Evolutionary conservation across 164 flowering plant species (phyloP).

Genomic region (Kalanchoe fedtschenkoi): DNA sequence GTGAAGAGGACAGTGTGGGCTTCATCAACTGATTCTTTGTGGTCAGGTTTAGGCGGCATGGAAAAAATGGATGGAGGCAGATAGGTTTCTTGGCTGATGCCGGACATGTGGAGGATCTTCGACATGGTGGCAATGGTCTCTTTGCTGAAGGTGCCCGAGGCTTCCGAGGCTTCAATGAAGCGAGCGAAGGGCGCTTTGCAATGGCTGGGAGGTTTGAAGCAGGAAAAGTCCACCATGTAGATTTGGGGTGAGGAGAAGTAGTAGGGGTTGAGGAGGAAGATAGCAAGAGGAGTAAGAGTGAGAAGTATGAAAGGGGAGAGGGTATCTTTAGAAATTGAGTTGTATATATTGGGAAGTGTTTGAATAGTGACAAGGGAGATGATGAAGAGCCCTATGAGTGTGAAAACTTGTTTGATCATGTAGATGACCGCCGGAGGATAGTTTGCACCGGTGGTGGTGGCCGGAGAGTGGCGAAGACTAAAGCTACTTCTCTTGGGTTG

Average conservation of each 20-base stretch:
- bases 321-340: too few relatives aligned
- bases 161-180: constrained; percentile 37
- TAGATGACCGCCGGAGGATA: too few relatives aligned
- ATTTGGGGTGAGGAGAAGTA: constrained; percentile 18
- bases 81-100: constrained; percentile 44
- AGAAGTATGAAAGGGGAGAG: not conserved
- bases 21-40: constrained; percentile 38
- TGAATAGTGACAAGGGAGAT: not conserved
- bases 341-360: too few relatives aligned
- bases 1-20: constrained; percentile 48
- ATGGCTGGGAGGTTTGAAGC: constrained; percentile 39
- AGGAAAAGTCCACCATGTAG: constrained; percentile 59
- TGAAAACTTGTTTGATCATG: too few relatives aligned
- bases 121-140: constrained; percentile 48
- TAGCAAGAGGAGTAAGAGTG: constrained; percentile 14
- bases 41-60: constrained; percentile 47
- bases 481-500: too few relatives aligned
- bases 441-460: too few relatives aligned
- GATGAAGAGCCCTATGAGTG: not conserved
- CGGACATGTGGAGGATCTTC: constrained; percentile 37
- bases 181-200: constrained; percentile 39
- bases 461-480: too few relatives aligned
- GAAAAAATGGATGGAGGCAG: constrained; percentile 52
- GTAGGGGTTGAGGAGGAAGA: constrained; percentile 12
- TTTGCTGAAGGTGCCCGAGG: constrained; percentile 20